Evolutionary conservation across 495 filamentous ascomycete genomes (phyloP).

Genomic region (Daldinia childiae): DNA sequence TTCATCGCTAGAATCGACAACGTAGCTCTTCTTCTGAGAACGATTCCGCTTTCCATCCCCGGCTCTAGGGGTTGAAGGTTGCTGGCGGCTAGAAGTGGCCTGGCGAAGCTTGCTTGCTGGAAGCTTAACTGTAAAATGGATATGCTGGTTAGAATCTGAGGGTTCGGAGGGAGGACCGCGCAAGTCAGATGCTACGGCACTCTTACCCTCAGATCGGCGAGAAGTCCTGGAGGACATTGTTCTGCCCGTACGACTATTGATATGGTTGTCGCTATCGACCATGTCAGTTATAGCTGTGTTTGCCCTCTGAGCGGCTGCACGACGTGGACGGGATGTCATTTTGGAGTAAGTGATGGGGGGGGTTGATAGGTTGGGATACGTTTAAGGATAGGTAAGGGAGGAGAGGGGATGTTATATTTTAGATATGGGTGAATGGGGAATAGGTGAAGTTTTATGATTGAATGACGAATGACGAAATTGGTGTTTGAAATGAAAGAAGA

Average conservation of each 20-base stretch:
- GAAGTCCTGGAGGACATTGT: conserved; percentile 60
- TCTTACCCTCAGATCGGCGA: conserved; percentile 59
- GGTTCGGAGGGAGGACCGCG: conserved; percentile 65
- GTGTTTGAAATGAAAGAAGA: conserved; percentile 13
- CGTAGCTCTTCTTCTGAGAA: conserved; percentile 73
- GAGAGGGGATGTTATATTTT: neutral
- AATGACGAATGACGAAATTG: conserved; percentile 19
- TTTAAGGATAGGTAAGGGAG: conserved; percentile 8
- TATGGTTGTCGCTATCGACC: conserved; percentile 58
- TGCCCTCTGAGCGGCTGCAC: conserved; percentile 60
- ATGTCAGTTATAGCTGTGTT: conserved; percentile 61
- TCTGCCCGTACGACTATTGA: conserved; percentile 48
- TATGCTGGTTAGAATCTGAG: conserved; percentile 67
- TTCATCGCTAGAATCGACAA: conserved; percentile 65
- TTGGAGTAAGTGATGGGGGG: conserved; percentile 20
- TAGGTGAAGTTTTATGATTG: conserved; percentile 11
- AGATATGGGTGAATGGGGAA: neutral
- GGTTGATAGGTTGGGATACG: conserved; percentile 2
- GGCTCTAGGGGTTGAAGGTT: conserved; percentile 62
- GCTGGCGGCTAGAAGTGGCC: conserved; percentile 64
- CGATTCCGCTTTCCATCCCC: conserved; percentile 69
- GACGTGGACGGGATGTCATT: conserved; percentile 57
- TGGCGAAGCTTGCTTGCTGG: conserved; percentile 83
- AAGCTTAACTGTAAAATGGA: conserved; percentile 85
- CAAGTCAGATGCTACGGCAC: conserved; percentile 60